phyloP scores from a whole-genome alignment of 2,329 filamentous ascomycete species.

The Plectosphaerella sp. region DNA sequence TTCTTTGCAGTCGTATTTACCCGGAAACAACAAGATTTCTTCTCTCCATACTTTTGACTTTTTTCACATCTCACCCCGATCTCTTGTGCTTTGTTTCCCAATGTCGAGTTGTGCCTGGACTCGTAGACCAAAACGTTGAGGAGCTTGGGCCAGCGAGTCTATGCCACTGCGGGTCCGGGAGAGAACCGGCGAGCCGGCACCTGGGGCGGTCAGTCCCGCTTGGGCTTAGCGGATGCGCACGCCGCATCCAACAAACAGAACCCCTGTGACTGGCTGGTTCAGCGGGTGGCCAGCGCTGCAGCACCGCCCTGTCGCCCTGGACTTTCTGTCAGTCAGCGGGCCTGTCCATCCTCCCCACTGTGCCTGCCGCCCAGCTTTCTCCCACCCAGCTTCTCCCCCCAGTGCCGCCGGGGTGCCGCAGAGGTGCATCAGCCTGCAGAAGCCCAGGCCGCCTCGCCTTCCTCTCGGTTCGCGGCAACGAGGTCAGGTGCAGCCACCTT shows the following conservation, averaged over 20 bases:
- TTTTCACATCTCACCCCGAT: too few relatives aligned
- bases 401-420: constrained; percentile 4
- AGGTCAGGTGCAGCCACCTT: too few relatives aligned
- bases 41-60: too few relatives aligned
- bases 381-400: neutral
- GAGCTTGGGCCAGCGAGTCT: constrained; percentile 12
- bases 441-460: neutral
- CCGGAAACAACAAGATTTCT: too few relatives aligned
- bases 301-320: neutral
- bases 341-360: neutral
- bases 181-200: constrained; percentile 1
- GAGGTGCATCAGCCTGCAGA: constrained; percentile 8
- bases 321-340: too few relatives aligned
- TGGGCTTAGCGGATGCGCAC: constrained; percentile 4
- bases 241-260: constrained; percentile 3
- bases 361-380: neutral
- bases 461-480: too few relatives aligned
- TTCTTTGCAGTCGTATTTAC: too few relatives aligned
- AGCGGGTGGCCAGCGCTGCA: too few relatives aligned
- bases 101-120: neutral
- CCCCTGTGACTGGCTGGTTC: neutral
- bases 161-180: constrained; percentile 1
- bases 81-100: neutral
- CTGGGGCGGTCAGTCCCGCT: neutral
- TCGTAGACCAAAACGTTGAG: constrained; percentile 11